Conservation (phyloP, 805 yeast species). For the Metschnikowia dekortorum region DNA sequence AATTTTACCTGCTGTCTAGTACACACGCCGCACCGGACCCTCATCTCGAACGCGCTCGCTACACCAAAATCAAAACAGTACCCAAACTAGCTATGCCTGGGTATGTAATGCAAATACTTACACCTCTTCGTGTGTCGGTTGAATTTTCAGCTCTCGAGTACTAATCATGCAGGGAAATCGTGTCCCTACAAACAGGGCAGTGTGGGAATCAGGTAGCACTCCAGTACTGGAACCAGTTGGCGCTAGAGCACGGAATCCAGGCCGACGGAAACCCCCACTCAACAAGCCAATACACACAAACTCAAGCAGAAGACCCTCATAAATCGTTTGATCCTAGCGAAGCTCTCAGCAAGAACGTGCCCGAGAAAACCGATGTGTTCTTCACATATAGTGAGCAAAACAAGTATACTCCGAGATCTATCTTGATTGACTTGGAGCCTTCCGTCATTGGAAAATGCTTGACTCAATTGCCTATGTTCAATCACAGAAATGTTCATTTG, state of each 20-base stretch:
- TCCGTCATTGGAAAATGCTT: slow-evolving; percentile 68
- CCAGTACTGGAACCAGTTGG: slow-evolving; percentile 87
- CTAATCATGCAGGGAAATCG: slow-evolving; percentile 50
- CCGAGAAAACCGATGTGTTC: slow-evolving; percentile 80
- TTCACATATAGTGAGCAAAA: slow-evolving; percentile 72
- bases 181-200: slow-evolving; percentile 79
- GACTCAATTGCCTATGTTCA: slow-evolving; percentile 58
- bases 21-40: neutral
- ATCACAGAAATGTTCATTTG: slow-evolving; percentile 76
- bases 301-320: neutral
- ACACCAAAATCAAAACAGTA: slow-evolving; percentile 6
- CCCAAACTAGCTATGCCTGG: slow-evolving; percentile 22
- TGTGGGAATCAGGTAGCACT: slow-evolving; percentile 97
- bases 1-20: too few relatives aligned
- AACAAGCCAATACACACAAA: neutral
- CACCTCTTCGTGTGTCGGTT: neutral
- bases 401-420: slow-evolving; percentile 82
- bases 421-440: slow-evolving; percentile 87
- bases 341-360: slow-evolving; percentile 10
- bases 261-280: slow-evolving; percentile 50
- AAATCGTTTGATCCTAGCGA: slow-evolving; percentile 16
- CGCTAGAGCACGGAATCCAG: slow-evolving; percentile 80
- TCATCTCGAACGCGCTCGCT: slow-evolving; percentile 8
- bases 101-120: slow-evolving; percentile 15
- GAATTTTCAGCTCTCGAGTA: slow-evolving; percentile 2